Base-by-base conservation (phyloP, 148 eudicot species). In the Polygonum aviculare region DNA sequence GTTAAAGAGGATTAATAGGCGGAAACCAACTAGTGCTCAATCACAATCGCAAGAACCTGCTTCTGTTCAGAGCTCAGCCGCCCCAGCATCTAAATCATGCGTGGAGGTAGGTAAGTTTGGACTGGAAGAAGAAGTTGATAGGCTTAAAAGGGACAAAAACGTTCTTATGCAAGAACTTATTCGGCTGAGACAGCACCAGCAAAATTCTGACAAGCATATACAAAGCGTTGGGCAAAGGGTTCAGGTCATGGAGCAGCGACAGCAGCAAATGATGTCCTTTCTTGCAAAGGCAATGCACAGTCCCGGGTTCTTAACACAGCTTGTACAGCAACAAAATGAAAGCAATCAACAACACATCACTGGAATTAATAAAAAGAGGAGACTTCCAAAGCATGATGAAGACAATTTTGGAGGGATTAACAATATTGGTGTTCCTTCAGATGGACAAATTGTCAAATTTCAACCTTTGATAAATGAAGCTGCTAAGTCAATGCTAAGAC, bases 221-320 rank as follows among this genome's bases (percentile, higher is more conserved):
- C 91, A 90, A 73, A 82, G 82, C 72, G 92, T 85, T 52, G 91
- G 88, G 19, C 92, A 90, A 76, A 88, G 97, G 35, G 90, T 92
- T 72, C 97, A 92, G 45, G 84, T 78, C 38, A 92, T 92, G 94
- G 91, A 90, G 75, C 88, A 90, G 76, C 79, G 84, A 77, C 91
- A 90, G 45, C 90, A 88, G 78, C 91, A 90, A 75, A 86, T 87
- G 92, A 92, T 90, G 97, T 84, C 97, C 7, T 92, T 92, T 72
- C 97, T 92, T 51, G 92, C 97, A 2, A 92, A 88, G 80, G 94
- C 97, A 44, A 84, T 92, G 94, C 91, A 87, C 69, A 88, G 86
- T 75, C 93, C 97, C 41, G 90, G 86, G 50, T 88, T 92, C 79
- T 75, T 90, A 60, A 78, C 93, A 60, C 94, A 92, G 85, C 77